Evolutionary conservation across 192 early-diverging fungal genomes (phyloP).

Genomic region (Coemansia javaensis): DNA sequence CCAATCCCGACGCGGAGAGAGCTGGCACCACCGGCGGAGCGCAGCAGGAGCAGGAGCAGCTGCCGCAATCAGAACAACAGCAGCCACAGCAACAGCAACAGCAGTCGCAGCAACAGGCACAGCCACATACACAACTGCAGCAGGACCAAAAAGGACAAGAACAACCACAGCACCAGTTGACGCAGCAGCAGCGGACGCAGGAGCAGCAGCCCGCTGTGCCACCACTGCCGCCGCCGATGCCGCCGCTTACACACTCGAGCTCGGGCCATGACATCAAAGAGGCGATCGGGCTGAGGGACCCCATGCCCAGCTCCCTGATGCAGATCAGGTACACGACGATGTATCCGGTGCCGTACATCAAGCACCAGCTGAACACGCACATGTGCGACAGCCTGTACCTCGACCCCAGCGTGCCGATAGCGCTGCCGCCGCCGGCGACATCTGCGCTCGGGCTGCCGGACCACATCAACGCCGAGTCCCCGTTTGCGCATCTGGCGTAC

Average conservation of each 20-base stretch:
- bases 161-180: background rate
- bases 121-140: too few species aligned
- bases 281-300: conserved; percentile 15
- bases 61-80: too few species aligned
- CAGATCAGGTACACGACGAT: conserved; percentile 44
- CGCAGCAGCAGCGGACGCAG: background rate
- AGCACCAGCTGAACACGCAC: conserved; percentile 26
- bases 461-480: conserved; percentile 50
- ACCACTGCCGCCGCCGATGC: background rate
- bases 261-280: conserved; percentile 12
- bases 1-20: too few species aligned
- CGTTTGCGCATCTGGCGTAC: conserved; percentile 53
- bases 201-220: conserved; percentile 9
- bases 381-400: conserved; percentile 25
- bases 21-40: too few species aligned
- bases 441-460: conserved; percentile 3
- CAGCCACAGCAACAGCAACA: too few species aligned
- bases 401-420: conserved; percentile 18
- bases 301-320: conserved; percentile 37
- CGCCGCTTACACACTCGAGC: background rate
- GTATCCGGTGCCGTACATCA: conserved; percentile 27
- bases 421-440: conserved; percentile 25
- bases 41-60: too few species aligned
- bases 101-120: too few species aligned
- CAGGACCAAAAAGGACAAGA: background rate